A percentile compares a stretch with the other conserved stretches of the same genome.
phyloP scores from a whole-genome alignment of 495 filamentous ascomycete genomes.

The Neurospora sublineolata region DNA sequence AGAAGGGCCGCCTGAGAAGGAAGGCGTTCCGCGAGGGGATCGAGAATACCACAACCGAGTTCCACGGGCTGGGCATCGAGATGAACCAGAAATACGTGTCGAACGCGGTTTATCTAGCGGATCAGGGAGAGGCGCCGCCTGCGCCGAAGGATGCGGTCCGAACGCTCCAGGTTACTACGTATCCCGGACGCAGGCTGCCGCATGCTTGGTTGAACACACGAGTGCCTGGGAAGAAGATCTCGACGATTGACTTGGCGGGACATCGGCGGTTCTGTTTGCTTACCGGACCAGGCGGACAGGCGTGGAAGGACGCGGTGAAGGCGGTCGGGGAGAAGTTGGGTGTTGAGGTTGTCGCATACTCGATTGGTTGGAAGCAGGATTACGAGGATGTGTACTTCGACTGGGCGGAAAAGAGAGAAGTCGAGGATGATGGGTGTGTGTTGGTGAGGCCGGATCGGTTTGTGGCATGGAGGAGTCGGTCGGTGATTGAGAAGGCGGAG shows the following conservation, averaged over 20 bases:
- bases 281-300: conserved; percentile 25
- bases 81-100: conserved; percentile 32
- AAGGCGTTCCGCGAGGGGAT: conserved; percentile 20
- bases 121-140: conserved; percentile 11
- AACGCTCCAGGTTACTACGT: conserved; percentile 17
- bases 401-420: conserved; percentile 24
- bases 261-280: conserved; percentile 25
- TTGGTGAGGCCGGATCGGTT: conserved; percentile 33
- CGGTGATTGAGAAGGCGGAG: conserved; percentile 11
- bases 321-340: conserved; percentile 10
- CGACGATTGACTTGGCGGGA: conserved; percentile 29
- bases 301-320: conserved; percentile 21
- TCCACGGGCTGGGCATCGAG: conserved; percentile 28
- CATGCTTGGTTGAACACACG: conserved; percentile 31
- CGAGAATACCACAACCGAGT: conserved; percentile 21
- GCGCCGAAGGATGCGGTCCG: conserved; percentile 12
- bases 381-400: conserved; percentile 28
- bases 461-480: conserved; percentile 29
- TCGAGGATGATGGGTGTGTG: conserved; percentile 30
- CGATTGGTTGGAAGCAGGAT: conserved; percentile 30
- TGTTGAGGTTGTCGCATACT: conserved; percentile 20
- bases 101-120: conserved; percentile 14
- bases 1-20: conserved; percentile 11
- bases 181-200: conserved; percentile 27
- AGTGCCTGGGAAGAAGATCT: conserved; percentile 15